Percentiles rank a stretch among this genome's conserved stretches.
Evolutionary conservation across 202 grass and related monocot species (phyloP).

Genomic region (Eragrostis tef): DNA sequence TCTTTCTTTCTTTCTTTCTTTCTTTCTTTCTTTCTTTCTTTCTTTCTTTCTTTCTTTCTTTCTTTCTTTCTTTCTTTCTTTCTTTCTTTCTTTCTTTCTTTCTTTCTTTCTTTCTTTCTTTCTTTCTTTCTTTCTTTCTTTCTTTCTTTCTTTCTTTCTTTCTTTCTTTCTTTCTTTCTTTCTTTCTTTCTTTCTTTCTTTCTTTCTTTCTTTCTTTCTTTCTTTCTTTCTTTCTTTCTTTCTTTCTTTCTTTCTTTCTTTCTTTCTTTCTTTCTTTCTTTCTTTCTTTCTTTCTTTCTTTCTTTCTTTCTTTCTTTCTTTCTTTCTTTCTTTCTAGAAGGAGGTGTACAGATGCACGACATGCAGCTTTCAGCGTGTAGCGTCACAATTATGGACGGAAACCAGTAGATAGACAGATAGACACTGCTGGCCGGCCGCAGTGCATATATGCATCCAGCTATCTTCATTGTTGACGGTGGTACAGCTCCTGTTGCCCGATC

Average conservation of each 20-base stretch:
- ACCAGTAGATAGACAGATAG: background rate
- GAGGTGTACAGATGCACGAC: background rate
- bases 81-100: background rate
- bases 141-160: background rate
- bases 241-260: background rate
- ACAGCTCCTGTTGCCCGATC: background rate
- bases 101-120: background rate
- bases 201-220: background rate
- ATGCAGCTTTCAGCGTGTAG: conserved; percentile 11
- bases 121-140: background rate
- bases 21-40: background rate
- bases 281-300: background rate
- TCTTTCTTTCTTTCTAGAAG: background rate
- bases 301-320: background rate
- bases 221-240: background rate
- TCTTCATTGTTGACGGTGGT: background rate
- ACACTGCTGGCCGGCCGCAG: no score
- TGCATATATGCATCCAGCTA: background rate
- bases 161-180: background rate
- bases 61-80: background rate
- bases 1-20: background rate
- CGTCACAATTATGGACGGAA: conserved; percentile 12
- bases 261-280: background rate
- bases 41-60: background rate
- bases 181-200: background rate